Conservation (phyloP, 495 filamentous ascomycete genomes). For the Penicillium herquei region DNA sequence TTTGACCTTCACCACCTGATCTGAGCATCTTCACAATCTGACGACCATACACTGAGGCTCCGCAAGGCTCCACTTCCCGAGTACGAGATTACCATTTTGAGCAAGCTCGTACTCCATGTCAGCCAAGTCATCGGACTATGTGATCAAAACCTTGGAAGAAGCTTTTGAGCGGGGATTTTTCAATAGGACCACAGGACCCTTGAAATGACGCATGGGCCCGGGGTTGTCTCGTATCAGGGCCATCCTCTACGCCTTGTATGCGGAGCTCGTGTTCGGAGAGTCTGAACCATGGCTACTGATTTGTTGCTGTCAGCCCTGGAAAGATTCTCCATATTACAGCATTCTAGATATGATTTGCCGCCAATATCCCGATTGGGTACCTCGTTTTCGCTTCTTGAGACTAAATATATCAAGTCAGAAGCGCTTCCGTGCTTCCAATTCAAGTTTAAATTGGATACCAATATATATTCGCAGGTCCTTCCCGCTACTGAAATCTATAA, state of each 20-base stretch:
- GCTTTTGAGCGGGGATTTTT: too few species aligned
- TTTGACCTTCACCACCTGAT: too few species aligned
- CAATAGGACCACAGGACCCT: too few species aligned
- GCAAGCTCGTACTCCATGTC: background rate
- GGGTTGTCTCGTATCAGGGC: background rate
- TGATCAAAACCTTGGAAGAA: background rate
- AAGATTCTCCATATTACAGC: too few species aligned
- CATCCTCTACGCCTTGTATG: background rate
- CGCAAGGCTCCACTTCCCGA: background rate
- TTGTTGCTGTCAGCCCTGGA: background rate
- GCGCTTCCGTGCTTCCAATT: too few species aligned
- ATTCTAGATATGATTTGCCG: background rate
- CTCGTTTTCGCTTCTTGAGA: slow-evolving; percentile 20
- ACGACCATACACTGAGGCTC: too few species aligned
- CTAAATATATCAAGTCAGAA: background rate
- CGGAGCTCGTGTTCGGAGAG: background rate
- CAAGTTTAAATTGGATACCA: too few species aligned
- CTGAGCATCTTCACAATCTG: too few species aligned
- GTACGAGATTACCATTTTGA: background rate
- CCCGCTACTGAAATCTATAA: too few species aligned
- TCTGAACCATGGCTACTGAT: background rate
- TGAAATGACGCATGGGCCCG: background rate
- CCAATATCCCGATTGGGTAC: slow-evolving; percentile 13
- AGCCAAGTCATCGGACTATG: background rate
- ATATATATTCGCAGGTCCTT: too few species aligned